Evolutionary conservation across 495 filamentous ascomycete genomes (phyloP).

Genomic region (Aspergillus baeticus): DNA sequence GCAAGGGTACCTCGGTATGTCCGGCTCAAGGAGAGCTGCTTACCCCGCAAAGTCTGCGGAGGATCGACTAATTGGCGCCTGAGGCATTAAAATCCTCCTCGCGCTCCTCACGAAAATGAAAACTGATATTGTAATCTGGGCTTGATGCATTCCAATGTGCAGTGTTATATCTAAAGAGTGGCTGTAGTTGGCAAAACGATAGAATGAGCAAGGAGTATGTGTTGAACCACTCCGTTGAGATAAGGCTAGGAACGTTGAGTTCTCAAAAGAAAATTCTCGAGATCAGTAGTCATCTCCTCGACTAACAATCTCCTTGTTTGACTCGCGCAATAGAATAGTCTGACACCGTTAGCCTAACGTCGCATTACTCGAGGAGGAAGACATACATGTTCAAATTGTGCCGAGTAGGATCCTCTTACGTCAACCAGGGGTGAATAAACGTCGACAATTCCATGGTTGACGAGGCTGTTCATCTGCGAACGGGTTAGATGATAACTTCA

Average conservation of each 20-base stretch:
- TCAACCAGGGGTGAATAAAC: conserved; percentile 53
- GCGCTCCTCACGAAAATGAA: no score
- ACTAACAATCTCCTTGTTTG: conserved; percentile 46
- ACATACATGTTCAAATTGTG: conserved; percentile 62
- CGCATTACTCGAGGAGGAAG: background rate
- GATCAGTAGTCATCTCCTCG: conserved; percentile 47
- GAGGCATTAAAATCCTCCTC: background rate
- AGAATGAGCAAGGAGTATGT: conserved; percentile 2
- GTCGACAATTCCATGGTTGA: conserved; percentile 54
- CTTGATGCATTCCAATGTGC: no score
- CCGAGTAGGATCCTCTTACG: conserved; percentile 54
- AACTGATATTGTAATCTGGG: no score
- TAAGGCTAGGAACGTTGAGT: background rate
- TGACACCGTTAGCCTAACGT: conserved; percentile 17
- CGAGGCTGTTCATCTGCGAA: conserved; percentile 49
- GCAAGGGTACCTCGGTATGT: background rate
- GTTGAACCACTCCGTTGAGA: background rate
- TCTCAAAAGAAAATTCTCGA: conserved; percentile 8
- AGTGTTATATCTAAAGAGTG: background rate
- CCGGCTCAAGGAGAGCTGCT: background rate
- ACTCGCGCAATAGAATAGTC: conserved; percentile 44
- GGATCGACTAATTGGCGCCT: background rate
- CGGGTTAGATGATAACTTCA: background rate
- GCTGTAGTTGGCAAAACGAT: background rate
- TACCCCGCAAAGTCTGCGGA: conserved; percentile 1